These are phyloP conservation scores for Globisporangium cystogenes DNA, from an alignment of 352 stramenopile genomes.

Conservation along the genomic window DNA sequence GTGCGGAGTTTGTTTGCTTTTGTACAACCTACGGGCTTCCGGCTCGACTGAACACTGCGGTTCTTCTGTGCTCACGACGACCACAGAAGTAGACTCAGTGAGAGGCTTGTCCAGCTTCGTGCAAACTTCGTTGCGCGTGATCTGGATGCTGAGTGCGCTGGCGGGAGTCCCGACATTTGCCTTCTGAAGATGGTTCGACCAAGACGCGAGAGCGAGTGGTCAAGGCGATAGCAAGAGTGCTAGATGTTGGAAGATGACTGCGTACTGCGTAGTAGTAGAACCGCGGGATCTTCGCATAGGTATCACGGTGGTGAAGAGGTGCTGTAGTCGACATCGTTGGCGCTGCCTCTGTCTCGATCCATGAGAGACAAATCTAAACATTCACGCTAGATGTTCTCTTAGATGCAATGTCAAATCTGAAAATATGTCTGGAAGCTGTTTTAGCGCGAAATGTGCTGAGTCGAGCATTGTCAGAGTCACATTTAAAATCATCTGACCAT, in stretches of 20 bases:
- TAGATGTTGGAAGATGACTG: neutral
- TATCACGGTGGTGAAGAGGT: neutral
- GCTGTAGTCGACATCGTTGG: too few species aligned
- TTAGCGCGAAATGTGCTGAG: too few species aligned
- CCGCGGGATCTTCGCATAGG: slow-evolving; percentile 23
- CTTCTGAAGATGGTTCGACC: neutral
- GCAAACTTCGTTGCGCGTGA: neutral
- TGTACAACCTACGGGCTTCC: too few species aligned
- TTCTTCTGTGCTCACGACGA: too few species aligned
- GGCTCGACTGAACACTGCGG: neutral
- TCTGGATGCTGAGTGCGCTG: slow-evolving; percentile 11
- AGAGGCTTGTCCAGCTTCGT: neutral
- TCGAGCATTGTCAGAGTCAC: too few species aligned
- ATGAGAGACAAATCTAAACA: too few species aligned
- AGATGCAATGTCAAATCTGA: too few species aligned
- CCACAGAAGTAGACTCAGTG: too few species aligned
- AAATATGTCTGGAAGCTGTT: too few species aligned
- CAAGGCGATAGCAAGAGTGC: neutral
- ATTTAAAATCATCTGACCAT: too few species aligned
- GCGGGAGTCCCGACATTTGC: neutral
- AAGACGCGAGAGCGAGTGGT: neutral
- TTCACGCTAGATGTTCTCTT: too few species aligned
- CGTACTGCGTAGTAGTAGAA: slow-evolving; percentile 50
- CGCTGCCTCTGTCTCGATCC: too few species aligned
- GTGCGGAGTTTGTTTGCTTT: slow-evolving; percentile 9